Base-by-base conservation (phyloP, 2,329 filamentous ascomycete genomes). In the Trichoderma semiorbis region DNA sequence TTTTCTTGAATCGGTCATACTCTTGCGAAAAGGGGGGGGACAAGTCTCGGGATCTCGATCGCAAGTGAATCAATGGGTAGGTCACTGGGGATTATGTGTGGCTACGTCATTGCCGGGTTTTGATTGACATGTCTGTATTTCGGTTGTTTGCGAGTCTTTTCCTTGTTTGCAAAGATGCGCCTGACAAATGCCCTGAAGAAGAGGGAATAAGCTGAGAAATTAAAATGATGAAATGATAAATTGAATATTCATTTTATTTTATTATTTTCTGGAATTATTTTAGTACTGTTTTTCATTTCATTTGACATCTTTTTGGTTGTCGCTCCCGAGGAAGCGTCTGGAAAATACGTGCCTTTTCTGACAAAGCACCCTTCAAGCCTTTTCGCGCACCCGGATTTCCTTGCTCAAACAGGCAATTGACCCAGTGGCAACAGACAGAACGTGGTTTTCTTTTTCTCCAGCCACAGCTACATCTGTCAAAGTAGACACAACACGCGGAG, bases 11-110 rank as follows among this genome's bases (percentile, higher is more conserved):
- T 68, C 65, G 34, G 53, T 58, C 53, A 58, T 55, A 36, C 60
- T 67, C 24, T 5, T 14, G 34, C 24, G 26, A 32, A 24, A 68
- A 21, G 30, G 53, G 53, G 53, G 53, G 18, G 53, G 34, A 24
- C 11, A n/a, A 60, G 28, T 34, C 36, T 65, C 39, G 43, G 43
- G 36, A 68, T 60, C 65, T 68, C 65, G 65, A 68, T 68, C 53
- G 34, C 26, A 12, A 32, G 8, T n/a, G 21, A 36, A 8, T 36
- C 24, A 47, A 43, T 65, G 26, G 36, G 39, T 18, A 64, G 24
- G 61, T 32, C 16, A 30, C 18, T 43, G 21, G 34, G 34, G 34
- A 26, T 2, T 2, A 12, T n/a, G 32, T 21, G 63, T 16, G 50
- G 64, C 14, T 67, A 68, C 65, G 65, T 68, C 65, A 68, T 67